A percentile compares a stretch with the other conserved stretches of the same genome.
Evolutionary conservation across 345 rosid genomes (phyloP).

Genomic region (Brassica cretica): DNA sequence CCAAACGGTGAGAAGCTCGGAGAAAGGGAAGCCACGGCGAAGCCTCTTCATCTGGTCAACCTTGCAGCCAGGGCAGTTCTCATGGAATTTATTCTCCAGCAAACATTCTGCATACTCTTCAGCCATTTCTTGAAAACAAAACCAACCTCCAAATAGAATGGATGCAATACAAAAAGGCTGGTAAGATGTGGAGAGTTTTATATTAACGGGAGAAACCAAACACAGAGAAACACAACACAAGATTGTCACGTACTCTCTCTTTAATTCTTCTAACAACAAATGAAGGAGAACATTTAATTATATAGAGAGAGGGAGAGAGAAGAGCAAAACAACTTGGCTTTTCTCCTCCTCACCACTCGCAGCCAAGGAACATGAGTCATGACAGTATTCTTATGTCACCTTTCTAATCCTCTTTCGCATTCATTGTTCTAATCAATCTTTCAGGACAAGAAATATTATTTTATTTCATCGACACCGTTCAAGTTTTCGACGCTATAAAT

Average conservation of each 20-base stretch:
- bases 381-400: neutral
- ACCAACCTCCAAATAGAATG: neutral
- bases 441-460: neutral
- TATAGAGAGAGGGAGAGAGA: neutral
- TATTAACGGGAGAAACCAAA: neutral
- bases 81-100: conserved; percentile 59
- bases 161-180: neutral
- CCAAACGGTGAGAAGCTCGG: conserved; percentile 69
- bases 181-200: neutral
- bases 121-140: conserved; percentile 25
- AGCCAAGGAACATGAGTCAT: neutral
- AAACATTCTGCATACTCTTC: conserved; percentile 46
- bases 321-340: conserved; percentile 9
- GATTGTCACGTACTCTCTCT: conserved; percentile 1
- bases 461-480: neutral
- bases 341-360: neutral
- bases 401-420: neutral
- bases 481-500: neutral
- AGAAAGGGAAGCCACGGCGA: conserved; percentile 62
- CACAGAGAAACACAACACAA: neutral
- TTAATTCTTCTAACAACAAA: neutral
- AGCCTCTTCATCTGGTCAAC: conserved; percentile 60
- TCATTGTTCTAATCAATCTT: neutral
- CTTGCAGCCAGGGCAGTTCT: conserved; percentile 81
- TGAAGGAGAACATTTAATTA: neutral